These are phyloP conservation scores for Linnemannia hyalina DNA, from an alignment of 192 early-diverging fungal genomes.

Conservation along the genomic window DNA sequence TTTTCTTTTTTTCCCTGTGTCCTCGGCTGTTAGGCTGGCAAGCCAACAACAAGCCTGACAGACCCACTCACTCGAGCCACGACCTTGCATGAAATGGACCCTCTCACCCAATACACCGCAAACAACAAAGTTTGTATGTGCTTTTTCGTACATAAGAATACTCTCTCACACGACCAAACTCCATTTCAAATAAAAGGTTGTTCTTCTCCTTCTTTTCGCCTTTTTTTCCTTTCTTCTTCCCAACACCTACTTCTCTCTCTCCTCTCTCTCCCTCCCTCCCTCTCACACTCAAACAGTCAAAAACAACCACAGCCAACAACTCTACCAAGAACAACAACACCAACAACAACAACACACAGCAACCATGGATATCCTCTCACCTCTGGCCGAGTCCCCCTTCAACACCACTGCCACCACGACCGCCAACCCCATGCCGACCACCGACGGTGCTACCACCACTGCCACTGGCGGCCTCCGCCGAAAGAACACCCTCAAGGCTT, in stretches of 20 bases:
- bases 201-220: neutral
- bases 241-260: neutral
- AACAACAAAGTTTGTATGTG: neutral
- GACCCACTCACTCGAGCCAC: too few relatives aligned
- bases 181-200: neutral
- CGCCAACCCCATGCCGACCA: neutral
- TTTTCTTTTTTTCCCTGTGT: too few relatives aligned
- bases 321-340: neutral
- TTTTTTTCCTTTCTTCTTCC: neutral
- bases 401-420: conserved; percentile 5
- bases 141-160: neutral
- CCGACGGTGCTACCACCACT: neutral
- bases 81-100: neutral
- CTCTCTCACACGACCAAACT: neutral
- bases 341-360: conserved; percentile 12
- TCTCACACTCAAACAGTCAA: neutral
- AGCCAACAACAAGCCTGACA: neutral
- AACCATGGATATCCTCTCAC: conserved; percentile 32
- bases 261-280: conserved; percentile 4
- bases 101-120: neutral
- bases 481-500: conserved; percentile 52
- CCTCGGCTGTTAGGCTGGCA: conserved; percentile 7
- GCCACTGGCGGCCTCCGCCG: conserved; percentile 36
- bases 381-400: conserved; percentile 22
- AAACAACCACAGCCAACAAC: neutral